Percentiles rank a stretch among this genome's conserved stretches.
These are phyloP conservation scores for Hypoxylon perforatum DNA, from an alignment of 495 filamentous ascomycete genomes.

Conservation along the genomic window DNA sequence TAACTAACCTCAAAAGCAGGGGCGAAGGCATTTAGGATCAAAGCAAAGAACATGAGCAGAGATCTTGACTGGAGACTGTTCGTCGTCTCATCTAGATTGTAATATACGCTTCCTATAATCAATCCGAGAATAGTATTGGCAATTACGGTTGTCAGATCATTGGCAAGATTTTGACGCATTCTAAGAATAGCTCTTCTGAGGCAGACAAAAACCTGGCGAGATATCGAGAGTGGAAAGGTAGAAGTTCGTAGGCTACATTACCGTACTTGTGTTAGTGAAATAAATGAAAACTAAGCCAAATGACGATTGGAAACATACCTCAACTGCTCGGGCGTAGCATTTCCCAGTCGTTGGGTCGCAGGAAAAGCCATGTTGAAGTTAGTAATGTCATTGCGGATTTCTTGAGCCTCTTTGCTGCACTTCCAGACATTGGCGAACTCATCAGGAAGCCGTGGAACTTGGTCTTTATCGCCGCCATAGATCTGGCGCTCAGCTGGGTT, in stretches of 20 bases:
- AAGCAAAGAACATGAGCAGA: conserved; percentile 74
- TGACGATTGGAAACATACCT: too few relatives aligned
- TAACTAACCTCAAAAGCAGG: conserved; percentile 65
- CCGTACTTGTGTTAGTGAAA: too few relatives aligned
- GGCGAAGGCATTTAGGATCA: conserved; percentile 73
- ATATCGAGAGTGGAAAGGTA: conserved; percentile 68
- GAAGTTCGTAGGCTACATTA: conserved; percentile 50
- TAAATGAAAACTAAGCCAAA: too few relatives aligned
- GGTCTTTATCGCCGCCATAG: conserved; percentile 59
- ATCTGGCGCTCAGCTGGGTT: conserved; percentile 41
- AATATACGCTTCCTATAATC: conserved; percentile 76
- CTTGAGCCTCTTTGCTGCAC: conserved; percentile 52
- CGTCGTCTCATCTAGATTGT: conserved; percentile 64
- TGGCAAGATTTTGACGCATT: too few relatives aligned
- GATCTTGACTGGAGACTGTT: conserved; percentile 68
- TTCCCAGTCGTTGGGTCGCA: too few relatives aligned
- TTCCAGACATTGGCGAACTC: conserved; percentile 70
- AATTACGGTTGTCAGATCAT: too few relatives aligned
- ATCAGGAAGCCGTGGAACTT: conserved; percentile 68
- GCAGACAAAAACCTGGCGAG: conserved; percentile 67
- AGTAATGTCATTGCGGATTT: conserved; percentile 43
- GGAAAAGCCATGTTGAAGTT: not conserved
- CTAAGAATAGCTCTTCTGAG: conserved; percentile 67
- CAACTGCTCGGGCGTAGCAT: too few relatives aligned
- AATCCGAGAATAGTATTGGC: conserved; percentile 71